phyloP scores from a whole-genome alignment of 1,284 basidiomycete species.

The Clitocybe nebularis region DNA sequence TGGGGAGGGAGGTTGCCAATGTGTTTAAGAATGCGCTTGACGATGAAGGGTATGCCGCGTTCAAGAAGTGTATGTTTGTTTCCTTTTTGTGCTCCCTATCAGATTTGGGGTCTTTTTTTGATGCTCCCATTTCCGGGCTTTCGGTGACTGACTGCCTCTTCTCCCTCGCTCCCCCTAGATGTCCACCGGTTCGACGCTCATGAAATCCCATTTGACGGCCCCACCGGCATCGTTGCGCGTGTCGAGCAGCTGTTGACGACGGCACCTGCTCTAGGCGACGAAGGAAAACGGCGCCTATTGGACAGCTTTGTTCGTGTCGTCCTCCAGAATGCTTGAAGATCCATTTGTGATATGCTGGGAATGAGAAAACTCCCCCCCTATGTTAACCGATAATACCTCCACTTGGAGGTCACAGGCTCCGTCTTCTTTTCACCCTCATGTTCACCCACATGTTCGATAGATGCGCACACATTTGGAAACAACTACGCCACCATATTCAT shows the following conservation, averaged over 20 bases:
- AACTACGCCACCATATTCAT: no score
- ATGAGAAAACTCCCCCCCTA: no score
- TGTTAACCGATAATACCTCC: no score
- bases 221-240: slow-evolving; percentile 57
- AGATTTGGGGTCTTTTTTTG: slow-evolving; percentile 5
- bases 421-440: no score
- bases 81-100: slow-evolving; percentile 2
- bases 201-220: slow-evolving; percentile 69
- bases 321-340: slow-evolving; percentile 52
- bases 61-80: slow-evolving; percentile 60
- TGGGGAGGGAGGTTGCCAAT: slow-evolving; percentile 57
- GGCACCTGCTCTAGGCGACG: slow-evolving; percentile 42
- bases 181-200: slow-evolving; percentile 69
- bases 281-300: slow-evolving; percentile 50
- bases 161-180: slow-evolving; percentile 31
- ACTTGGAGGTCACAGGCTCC: no score
- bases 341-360: background rate
- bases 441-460: no score
- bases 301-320: slow-evolving; percentile 63
- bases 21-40: slow-evolving; percentile 60
- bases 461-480: no score
- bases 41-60: slow-evolving; percentile 55
- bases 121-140: background rate
- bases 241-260: slow-evolving; percentile 57
- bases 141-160: slow-evolving; percentile 8